A percentile compares a stretch with the other conserved stretches of the same genome.
These are phyloP conservation scores for Herpetospermum pedunculosum DNA, from an alignment of 306 rosid species.

Conservation along the genomic window DNA sequence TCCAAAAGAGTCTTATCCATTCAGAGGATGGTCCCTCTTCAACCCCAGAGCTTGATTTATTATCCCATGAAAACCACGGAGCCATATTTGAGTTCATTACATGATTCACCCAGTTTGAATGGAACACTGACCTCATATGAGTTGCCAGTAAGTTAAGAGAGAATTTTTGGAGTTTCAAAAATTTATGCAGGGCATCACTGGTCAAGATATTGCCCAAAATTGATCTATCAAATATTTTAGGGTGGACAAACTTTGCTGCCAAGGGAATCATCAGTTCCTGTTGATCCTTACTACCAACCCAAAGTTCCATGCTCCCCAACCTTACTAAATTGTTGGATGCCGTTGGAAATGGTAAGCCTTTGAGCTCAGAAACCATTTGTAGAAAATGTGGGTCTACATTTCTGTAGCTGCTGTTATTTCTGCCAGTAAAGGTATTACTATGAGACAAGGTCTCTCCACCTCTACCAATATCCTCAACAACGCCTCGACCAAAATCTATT, in stretches of 20 bases:
- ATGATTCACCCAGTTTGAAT: constrained; percentile 72
- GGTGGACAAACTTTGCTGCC: constrained; percentile 72
- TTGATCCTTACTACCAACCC: constrained; percentile 83
- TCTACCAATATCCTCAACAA: constrained; percentile 90
- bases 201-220: constrained; percentile 50
- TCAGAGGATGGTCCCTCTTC: constrained; percentile 84
- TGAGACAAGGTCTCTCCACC: constrained; percentile 50
- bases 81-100: constrained; percentile 70
- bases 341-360: constrained; percentile 89
- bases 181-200: constrained; percentile 32
- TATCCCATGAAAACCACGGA: constrained; percentile 99
- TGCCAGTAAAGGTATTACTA: constrained; percentile 26
- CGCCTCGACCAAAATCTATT: constrained; percentile 90
- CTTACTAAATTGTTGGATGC: constrained; percentile 51
- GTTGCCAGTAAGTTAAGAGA: constrained; percentile 58
- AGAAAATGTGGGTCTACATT: constrained; percentile 34
- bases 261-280: constrained; percentile 68
- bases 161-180: constrained; percentile 59
- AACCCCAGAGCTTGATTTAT: constrained; percentile 40
- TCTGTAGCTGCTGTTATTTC: constrained; percentile 27
- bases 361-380: constrained; percentile 61
- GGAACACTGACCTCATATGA: constrained; percentile 73
- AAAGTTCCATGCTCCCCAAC: constrained; percentile 68
- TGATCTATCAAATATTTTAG: constrained; percentile 60
- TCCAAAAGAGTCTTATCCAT: constrained; percentile 90